Base-by-base conservation (phyloP, 2,329 filamentous ascomycete genomes). In the Epichloe hybrida region DNA sequence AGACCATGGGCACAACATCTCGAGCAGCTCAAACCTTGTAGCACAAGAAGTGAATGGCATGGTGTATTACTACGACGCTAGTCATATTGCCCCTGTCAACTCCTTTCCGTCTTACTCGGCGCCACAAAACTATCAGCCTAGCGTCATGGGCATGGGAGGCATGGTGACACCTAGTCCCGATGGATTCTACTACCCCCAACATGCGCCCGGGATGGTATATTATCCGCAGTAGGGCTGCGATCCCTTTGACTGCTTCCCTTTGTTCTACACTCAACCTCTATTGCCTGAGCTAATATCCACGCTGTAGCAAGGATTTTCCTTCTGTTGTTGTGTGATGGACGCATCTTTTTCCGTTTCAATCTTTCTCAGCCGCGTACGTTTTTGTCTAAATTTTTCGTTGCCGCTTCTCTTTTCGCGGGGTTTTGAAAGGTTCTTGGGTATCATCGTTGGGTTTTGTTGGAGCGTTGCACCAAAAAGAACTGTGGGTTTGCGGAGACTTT, bases 21-120 rank as follows among this genome's bases (percentile, higher is more conserved):
- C 58, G n/a, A 43, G 57, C 34, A 61, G 62, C 34, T 61, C 72
- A 17, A 77, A 72, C 55, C 65, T 81, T 41, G 77, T 84, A 46
- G 88, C 88, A 0, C 90, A 96, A 65, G 91, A 97, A 70, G 83
- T 84, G 56, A 95, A 95, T 58, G 93, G 93, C 54, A 97, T 94
- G 78, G 89, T 95, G 1, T 97, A 95, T 66, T 98, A 95, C 64
- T 90, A 89, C 60, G 86, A 95, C 62, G 77, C 87, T 7, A 76
- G 82, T n/a, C 84, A 89, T 62, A 71, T 90, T 46, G 72, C 79
- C 27, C 69, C 76, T 1, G 70, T 79, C 55, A 63, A 69, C 46
- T 59, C 64, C 20, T 79, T 77, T 56, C 69, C 72, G 34, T 52
- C 68, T 1, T 77, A 75, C 55, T 70, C 73, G 50, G 62, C 72